A percentile compares a stretch with the other conserved stretches of the same genome.
These are phyloP conservation scores for Collybia nuda DNA, from an alignment of 768 basidiomycete species.

Conservation along the genomic window DNA sequence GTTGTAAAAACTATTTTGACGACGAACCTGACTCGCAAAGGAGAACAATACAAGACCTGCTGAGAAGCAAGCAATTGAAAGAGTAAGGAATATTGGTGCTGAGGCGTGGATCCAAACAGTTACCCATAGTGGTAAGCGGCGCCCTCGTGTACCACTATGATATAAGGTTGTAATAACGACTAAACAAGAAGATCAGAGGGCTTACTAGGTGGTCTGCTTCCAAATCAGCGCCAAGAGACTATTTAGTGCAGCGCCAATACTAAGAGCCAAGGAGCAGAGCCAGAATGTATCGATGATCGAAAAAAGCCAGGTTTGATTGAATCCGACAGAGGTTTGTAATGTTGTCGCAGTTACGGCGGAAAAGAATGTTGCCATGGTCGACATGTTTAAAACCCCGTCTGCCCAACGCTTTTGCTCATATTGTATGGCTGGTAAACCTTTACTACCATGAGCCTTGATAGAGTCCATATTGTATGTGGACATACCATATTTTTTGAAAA, in stretches of 20 bases:
- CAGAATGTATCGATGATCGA: conserved; percentile 18
- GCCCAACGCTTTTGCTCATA: conserved; percentile 15
- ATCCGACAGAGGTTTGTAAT: conserved; percentile 14
- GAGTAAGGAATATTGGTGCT: conserved; percentile 13
- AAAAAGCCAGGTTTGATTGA: not conserved
- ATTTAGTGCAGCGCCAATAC: conserved; percentile 24
- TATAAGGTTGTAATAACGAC: not conserved
- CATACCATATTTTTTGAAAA: conserved; percentile 17
- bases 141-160: conserved; percentile 13
- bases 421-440: conserved; percentile 19
- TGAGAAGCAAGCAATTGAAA: conserved; percentile 14
- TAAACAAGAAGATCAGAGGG: not conserved
- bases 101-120: conserved; percentile 16
- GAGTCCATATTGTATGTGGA: not conserved
- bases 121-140: conserved; percentile 12
- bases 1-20: not conserved
- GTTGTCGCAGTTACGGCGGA: conserved; percentile 26
- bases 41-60: conserved; percentile 15
- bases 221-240: conserved; percentile 10
- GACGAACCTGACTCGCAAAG: conserved; percentile 9
- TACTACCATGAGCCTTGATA: not conserved
- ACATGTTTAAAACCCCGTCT: conserved; percentile 12
- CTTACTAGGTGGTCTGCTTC: conserved; percentile 24
- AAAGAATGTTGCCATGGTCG: conserved; percentile 25
- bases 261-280: conserved; percentile 22